These are phyloP conservation scores for Pouteria campechiana DNA, from an alignment of 179 eudicot genomes.

Conservation along the genomic window DNA sequence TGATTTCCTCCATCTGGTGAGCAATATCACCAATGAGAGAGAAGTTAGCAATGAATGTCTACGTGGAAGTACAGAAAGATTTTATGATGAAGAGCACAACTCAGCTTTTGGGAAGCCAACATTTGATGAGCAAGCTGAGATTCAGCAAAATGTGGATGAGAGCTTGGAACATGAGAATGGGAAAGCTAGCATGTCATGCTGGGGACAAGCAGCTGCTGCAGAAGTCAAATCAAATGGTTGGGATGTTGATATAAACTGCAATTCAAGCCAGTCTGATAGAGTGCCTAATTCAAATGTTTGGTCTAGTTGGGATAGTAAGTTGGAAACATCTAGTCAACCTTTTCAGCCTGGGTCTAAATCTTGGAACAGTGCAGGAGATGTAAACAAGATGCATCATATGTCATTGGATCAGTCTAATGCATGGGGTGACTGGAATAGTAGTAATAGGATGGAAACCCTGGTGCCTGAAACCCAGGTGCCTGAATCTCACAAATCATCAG, in stretches of 20 bases:
- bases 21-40: conserved; percentile 28
- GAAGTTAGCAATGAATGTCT: conserved; percentile 44
- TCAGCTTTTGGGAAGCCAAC: conserved; percentile 25
- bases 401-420: too few species aligned
- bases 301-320: conserved; percentile 28
- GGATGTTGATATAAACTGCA: conserved; percentile 5
- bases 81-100: conserved; percentile 43
- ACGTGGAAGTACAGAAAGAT: conserved; percentile 56
- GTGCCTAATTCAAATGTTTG: conserved; percentile 10
- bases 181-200: conserved; percentile 6
- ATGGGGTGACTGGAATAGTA: too few species aligned
- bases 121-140: conserved; percentile 50
- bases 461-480: too few species aligned
- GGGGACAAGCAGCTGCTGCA: conserved; percentile 18
- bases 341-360: too few species aligned
- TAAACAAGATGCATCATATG: too few species aligned
- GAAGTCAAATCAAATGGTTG: background rate
- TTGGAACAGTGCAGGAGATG: too few species aligned
- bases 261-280: background rate
- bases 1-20: conserved; percentile 58
- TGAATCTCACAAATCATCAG: too few species aligned
- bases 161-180: conserved; percentile 3
- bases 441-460: too few species aligned
- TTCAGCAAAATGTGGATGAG: conserved; percentile 8
- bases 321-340: too few species aligned